A percentile compares a stretch with the other conserved stretches of the same genome.
Conservation (phyloP, 768 basidiomycete genomes). For the Suillus subalutaceus region DNA sequence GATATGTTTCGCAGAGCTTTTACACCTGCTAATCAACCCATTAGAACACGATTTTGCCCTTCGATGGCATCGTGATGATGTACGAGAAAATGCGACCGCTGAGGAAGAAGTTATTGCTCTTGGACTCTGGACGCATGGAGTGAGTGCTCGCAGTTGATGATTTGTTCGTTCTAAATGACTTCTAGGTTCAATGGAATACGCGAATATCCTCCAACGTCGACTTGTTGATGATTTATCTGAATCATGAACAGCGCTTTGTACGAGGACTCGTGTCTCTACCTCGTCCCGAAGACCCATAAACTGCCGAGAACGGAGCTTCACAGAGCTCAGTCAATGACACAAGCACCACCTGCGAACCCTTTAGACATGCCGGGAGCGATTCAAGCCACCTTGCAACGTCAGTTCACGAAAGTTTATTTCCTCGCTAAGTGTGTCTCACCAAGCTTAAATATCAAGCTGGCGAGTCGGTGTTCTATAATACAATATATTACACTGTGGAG, state of each 20-base stretch:
- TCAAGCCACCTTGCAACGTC: slow-evolving; percentile 56
- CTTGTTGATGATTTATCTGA: neutral
- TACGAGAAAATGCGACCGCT: slow-evolving; percentile 55
- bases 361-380: slow-evolving; percentile 72
- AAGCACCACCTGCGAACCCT: slow-evolving; percentile 56
- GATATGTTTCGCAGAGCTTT: slow-evolving; percentile 54
- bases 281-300: slow-evolving; percentile 72
- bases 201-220: slow-evolving; percentile 36
- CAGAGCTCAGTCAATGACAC: slow-evolving; percentile 52
- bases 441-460: slow-evolving; percentile 46
- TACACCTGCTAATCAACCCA: slow-evolving; percentile 78
- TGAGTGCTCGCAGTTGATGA: slow-evolving; percentile 35
- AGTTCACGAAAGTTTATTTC: slow-evolving; percentile 17
- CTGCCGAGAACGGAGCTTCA: slow-evolving; percentile 59
- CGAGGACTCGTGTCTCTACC: slow-evolving; percentile 66
- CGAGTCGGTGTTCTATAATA: slow-evolving; percentile 80
- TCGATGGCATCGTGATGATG: slow-evolving; percentile 81
- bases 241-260: slow-evolving; percentile 61
- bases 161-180: neutral
- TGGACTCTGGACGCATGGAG: slow-evolving; percentile 64
- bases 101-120: slow-evolving; percentile 66
- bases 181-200: slow-evolving; percentile 83
- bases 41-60: slow-evolving; percentile 64
- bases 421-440: neutral
- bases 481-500: slow-evolving; percentile 77